phyloP scores from a whole-genome alignment of 2,329 filamentous ascomycete species.

The Elsinoe fawcettii region DNA sequence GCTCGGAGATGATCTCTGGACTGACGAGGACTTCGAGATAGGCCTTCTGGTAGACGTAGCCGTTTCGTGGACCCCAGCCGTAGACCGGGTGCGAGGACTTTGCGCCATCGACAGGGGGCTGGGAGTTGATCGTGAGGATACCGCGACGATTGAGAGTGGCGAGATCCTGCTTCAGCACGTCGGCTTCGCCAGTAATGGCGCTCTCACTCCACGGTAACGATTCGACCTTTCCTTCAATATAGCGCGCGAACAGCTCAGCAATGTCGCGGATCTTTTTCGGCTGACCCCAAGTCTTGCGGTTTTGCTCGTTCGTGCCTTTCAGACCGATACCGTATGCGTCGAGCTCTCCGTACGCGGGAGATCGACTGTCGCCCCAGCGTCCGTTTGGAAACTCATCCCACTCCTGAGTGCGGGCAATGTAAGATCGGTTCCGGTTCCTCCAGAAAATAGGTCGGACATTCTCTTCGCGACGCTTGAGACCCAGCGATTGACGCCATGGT shows the following conservation, averaged over 20 bases:
- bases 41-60: constrained; percentile 97
- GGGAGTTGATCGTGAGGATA: constrained; percentile 92
- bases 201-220: constrained; percentile 91
- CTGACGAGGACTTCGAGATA: constrained; percentile 89
- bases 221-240: constrained; percentile 71
- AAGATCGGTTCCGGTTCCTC: constrained; percentile 94
- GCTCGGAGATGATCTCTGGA: constrained; percentile 66
- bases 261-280: constrained; percentile 74
- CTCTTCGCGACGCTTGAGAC: constrained; percentile 78
- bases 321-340: constrained; percentile 91
- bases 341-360: constrained; percentile 89
- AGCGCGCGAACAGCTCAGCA: constrained; percentile 73
- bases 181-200: constrained; percentile 73
- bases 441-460: constrained; percentile 98
- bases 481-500: constrained; percentile 92
- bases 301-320: constrained; percentile 91
- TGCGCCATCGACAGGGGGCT: constrained; percentile 85
- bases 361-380: constrained; percentile 94
- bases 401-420: constrained; percentile 88
- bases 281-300: constrained; percentile 89
- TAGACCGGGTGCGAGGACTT: constrained; percentile 80
- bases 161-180: constrained; percentile 67
- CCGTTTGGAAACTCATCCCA: constrained; percentile 99
- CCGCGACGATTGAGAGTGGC: constrained; percentile 78
- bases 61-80: constrained; percentile 90